Conservation (phyloP, 23 red algal genomes). For the Cyanidioschyzon merolae region DNA sequence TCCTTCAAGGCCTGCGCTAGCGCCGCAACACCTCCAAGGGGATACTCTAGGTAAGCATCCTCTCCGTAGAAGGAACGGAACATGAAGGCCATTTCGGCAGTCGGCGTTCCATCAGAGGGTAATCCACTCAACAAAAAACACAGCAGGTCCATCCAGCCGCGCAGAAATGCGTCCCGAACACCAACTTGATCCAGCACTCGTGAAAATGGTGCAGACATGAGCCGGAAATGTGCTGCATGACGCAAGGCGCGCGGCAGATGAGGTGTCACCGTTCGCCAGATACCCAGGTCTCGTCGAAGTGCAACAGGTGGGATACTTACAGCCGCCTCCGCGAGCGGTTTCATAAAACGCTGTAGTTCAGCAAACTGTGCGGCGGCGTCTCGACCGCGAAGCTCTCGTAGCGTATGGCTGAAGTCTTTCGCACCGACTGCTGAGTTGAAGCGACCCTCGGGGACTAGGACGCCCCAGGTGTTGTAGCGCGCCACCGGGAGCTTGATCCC, state of each 20-base stretch:
- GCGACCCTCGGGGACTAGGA: background rate
- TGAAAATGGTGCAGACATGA: constrained; percentile 27
- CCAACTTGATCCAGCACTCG: constrained; percentile 26
- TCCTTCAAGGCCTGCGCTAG: constrained; percentile 44
- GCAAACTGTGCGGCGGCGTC: background rate
- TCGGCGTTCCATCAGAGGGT: constrained; percentile 39
- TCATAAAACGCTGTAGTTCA: background rate
- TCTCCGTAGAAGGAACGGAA: constrained; percentile 40
- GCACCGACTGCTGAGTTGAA: background rate
- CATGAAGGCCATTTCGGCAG: constrained; percentile 77
- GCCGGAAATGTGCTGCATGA: constrained; percentile 41
- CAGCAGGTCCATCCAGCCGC: constrained; percentile 49
- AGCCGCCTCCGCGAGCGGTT: constrained; percentile 41
- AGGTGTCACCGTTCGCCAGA: constrained; percentile 21
- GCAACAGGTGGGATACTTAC: constrained; percentile 33
- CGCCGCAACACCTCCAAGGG: constrained; percentile 44
- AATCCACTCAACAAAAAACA: constrained; percentile 67
- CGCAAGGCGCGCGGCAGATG: constrained; percentile 22
- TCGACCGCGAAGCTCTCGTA: background rate
- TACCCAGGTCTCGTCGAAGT: background rate
- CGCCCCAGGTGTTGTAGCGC: background rate
- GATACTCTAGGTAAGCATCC: constrained; percentile 37
- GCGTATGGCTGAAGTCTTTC: background rate
- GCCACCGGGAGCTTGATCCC: background rate
- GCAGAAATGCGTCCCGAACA: constrained; percentile 38